These are phyloP conservation scores for Fremontodendron californicum DNA, from an alignment of 345 rosid species.

Conservation along the genomic window DNA sequence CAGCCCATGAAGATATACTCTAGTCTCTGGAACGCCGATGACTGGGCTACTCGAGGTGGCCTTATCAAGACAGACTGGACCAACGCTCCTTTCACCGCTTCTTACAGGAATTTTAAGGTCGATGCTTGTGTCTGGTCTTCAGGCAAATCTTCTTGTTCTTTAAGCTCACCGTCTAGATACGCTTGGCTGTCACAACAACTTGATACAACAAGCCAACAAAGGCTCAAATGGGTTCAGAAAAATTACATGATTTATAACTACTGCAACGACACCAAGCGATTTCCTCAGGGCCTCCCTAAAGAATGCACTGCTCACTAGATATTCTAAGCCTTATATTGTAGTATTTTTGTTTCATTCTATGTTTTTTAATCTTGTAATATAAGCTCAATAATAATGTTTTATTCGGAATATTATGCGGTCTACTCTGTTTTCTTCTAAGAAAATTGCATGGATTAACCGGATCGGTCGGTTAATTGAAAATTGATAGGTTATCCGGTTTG, in stretches of 20 bases:
- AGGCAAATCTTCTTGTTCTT: conserved; percentile 27
- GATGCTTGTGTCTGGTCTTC: conserved; percentile 32
- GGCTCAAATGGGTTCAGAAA: conserved; percentile 10
- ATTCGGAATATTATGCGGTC: background rate
- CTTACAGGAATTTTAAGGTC: conserved; percentile 38
- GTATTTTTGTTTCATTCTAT: background rate
- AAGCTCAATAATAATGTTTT: background rate
- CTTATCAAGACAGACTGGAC: conserved; percentile 60
- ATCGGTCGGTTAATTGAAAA: no score
- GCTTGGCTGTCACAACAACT: conserved; percentile 10
- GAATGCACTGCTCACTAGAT: conserved; percentile 4
- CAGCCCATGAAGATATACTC: conserved; percentile 61
- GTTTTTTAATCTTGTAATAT: background rate
- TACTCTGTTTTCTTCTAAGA: background rate
- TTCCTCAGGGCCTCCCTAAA: conserved; percentile 4
- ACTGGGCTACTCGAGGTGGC: conserved; percentile 79
- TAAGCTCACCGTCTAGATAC: background rate
- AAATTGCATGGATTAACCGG: no score
- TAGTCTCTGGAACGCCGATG: conserved; percentile 65
- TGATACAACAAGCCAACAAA: background rate
- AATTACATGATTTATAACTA: conserved; percentile 13
- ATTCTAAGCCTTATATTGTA: no score
- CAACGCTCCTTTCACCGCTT: conserved; percentile 55
- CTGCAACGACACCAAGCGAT: background rate
- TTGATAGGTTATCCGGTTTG: no score